Evolutionary conservation across 306 rosid genomes (phyloP).

Genomic region (Vachellia pachyceras): DNA sequence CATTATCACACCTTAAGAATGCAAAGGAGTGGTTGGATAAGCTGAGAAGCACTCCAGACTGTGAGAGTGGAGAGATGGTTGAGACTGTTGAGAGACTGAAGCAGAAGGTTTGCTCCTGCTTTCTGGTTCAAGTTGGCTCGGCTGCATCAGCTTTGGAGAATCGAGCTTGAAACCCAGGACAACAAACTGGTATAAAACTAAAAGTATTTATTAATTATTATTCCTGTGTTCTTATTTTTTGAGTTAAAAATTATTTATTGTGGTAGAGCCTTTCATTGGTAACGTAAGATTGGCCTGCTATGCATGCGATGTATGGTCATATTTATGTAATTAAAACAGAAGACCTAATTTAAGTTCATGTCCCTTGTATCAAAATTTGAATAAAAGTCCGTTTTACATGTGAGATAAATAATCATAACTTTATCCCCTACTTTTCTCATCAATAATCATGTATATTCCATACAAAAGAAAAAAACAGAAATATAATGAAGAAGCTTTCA

Average conservation of each 20-base stretch:
- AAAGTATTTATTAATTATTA: neutral
- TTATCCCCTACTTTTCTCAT: neutral
- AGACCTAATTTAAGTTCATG: conserved; percentile 12
- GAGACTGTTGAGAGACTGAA: conserved; percentile 73
- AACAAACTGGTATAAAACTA: conserved; percentile 10
- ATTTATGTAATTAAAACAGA: conserved; percentile 7
- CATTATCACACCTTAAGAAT: conserved; percentile 80
- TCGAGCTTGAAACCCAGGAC: conserved; percentile 50
- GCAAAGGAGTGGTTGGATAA: conserved; percentile 94
- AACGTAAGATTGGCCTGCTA: neutral
- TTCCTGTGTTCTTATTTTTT: conserved; percentile 30
- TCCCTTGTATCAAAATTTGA: neutral
- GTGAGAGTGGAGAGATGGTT: conserved; percentile 46
- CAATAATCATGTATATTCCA: too few species aligned
- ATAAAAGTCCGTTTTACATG: neutral
- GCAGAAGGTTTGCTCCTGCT: conserved; percentile 72
- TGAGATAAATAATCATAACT: too few species aligned
- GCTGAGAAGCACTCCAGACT: conserved; percentile 48
- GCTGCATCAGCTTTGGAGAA: conserved; percentile 87
- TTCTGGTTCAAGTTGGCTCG: conserved; percentile 79
- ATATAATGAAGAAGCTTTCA: too few species aligned
- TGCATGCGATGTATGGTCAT: conserved; percentile 25
- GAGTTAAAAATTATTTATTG: conserved; percentile 45
- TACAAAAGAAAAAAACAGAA: too few species aligned
- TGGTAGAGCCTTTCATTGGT: conserved; percentile 34